Conservation (phyloP, 2,329 filamentous ascomycete genomes). For the Cryphonectria japonica region DNA sequence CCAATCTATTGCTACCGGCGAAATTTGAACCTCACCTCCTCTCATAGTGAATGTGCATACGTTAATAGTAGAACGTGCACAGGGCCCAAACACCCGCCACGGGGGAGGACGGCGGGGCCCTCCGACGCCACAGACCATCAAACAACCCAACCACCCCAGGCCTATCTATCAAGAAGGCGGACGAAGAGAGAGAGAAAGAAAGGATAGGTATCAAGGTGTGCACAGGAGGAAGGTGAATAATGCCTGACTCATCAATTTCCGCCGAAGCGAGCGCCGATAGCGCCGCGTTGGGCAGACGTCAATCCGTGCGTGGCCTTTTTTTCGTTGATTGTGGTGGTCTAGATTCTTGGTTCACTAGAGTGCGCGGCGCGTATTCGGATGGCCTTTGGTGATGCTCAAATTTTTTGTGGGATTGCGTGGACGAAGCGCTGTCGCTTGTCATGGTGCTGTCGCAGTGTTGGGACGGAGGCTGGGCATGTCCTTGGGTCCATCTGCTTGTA, state of each 20-base stretch:
- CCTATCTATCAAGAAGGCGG: too few relatives aligned
- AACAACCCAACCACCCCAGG: too few relatives aligned
- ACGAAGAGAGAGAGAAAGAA: not conserved
- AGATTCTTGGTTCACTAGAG: not conserved
- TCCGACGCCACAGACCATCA: not conserved
- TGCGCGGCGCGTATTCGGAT: slow-evolving; percentile 14
- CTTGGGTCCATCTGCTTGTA: not conserved
- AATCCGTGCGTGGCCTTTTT: not conserved
- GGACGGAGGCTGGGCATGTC: slow-evolving; percentile 2
- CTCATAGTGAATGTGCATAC: not conserved
- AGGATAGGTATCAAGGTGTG: not conserved
- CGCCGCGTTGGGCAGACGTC: not conserved
- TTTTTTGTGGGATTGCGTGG: not conserved
- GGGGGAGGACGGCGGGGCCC: too few relatives aligned
- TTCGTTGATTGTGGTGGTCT: not conserved
- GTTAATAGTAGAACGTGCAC: not conserved
- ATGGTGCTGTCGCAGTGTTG: not conserved
- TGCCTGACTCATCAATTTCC: not conserved
- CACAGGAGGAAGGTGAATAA: not conserved
- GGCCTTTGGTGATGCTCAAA: slow-evolving; percentile 29
- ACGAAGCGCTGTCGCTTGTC: not conserved
- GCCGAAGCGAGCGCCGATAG: not conserved
- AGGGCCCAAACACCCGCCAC: not conserved
- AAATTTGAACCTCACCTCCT: not conserved
- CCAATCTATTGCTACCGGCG: not conserved